Evolutionary conservation across 75 land plant species (phyloP).

Genomic region (Cryptomeria japonica): DNA sequence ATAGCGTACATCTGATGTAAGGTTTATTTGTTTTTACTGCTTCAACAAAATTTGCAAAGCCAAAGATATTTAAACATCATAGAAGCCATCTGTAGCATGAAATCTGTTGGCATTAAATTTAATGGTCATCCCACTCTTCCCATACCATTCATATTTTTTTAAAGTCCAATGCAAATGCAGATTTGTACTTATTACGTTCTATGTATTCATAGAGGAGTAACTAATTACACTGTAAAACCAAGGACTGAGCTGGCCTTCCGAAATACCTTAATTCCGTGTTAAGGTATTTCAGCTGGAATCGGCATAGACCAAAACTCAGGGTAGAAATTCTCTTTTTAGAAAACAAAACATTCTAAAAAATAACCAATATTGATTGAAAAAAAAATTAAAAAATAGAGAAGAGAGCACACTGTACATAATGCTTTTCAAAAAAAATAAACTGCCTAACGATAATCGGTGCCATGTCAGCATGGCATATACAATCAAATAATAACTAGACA

Average conservation of each 20-base stretch:
- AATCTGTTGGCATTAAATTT: neutral
- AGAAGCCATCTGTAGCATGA: neutral
- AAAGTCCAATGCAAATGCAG: neutral
- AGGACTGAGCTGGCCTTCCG: neutral
- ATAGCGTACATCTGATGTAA: neutral
- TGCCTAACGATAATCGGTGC: neutral
- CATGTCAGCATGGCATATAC: conserved; percentile 7
- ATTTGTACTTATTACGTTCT: neutral
- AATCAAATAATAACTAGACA: conserved; percentile 9
- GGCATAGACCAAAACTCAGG: neutral
- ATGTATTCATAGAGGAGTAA: neutral
- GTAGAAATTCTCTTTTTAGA: neutral
- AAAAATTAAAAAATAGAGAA: too few relatives aligned
- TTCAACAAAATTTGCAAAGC: neutral
- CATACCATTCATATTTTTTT: neutral
- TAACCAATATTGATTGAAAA: neutral
- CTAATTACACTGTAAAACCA: neutral
- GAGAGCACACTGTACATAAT: neutral
- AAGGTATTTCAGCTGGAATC: neutral
- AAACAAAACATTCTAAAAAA: neutral
- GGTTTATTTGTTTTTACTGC: neutral
- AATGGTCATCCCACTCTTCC: too few relatives aligned
- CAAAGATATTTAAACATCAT: neutral
- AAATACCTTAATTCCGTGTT: neutral
- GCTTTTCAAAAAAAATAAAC: neutral